phyloP scores from a whole-genome alignment of 257 asterid species.

The Thymus mandschuricus region DNA sequence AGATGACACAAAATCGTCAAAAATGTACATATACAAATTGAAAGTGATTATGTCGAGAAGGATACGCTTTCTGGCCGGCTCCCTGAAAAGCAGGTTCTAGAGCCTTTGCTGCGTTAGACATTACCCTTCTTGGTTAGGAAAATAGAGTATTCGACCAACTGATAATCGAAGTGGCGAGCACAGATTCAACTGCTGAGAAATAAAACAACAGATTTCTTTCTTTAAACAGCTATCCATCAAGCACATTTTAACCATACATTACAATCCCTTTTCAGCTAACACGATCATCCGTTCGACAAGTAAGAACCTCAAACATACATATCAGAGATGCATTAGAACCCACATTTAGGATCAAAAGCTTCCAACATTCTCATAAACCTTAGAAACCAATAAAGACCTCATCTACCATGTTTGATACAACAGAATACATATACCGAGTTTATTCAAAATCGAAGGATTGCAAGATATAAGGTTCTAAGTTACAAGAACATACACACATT shows the following conservation, averaged over 20 bases:
- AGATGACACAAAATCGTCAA: slow-evolving; percentile 2
- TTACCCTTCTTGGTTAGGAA: slow-evolving; percentile 42
- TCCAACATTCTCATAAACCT: slow-evolving; percentile 11
- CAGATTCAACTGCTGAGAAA: slow-evolving; percentile 34
- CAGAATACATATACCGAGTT: not conserved
- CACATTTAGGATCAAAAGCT: slow-evolving; percentile 13
- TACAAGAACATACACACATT: not conserved
- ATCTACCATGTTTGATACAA: not conserved
- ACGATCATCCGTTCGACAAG: not conserved
- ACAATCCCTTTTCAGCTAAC: not conserved
- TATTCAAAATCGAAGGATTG: slow-evolving; percentile 5
- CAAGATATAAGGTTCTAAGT: not conserved
- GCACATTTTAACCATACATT: not conserved
- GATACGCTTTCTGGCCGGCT: slow-evolving; percentile 91
- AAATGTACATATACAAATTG: slow-evolving; percentile 9
- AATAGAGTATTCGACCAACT: slow-evolving; percentile 34
- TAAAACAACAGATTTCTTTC: slow-evolving; percentile 9
- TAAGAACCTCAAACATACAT: slow-evolving; percentile 2
- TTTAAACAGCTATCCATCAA: slow-evolving; percentile 18
- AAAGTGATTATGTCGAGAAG: slow-evolving; percentile 35
- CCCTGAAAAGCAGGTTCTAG: slow-evolving; percentile 97
- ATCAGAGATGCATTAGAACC: slow-evolving; percentile 12
- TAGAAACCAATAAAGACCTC: not conserved
- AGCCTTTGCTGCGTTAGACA: slow-evolving; percentile 70
- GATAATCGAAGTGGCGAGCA: slow-evolving; percentile 25